Evolutionary conservation across 495 filamentous ascomycete genomes (phyloP).

Genomic region (Aspergillus olivimuriae): DNA sequence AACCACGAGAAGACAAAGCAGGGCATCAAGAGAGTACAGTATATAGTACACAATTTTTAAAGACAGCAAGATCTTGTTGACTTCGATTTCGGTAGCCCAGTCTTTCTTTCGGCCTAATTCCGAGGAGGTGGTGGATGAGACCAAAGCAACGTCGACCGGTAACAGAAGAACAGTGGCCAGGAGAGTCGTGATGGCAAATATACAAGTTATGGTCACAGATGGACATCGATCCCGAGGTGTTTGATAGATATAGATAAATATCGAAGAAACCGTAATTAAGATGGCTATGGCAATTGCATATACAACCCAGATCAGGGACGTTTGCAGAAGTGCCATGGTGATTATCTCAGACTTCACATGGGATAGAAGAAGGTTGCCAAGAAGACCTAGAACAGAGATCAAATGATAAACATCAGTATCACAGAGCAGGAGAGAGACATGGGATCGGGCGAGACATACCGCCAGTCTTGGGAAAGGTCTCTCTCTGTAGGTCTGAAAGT

Average conservation of each 20-base stretch:
- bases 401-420: no score
- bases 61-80: constrained; percentile 69
- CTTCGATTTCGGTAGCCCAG: constrained; percentile 77
- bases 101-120: constrained; percentile 79
- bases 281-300: constrained; percentile 74
- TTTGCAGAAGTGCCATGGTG: constrained; percentile 67
- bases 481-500: no score
- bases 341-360: constrained; percentile 11
- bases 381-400: no score
- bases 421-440: no score
- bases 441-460: background rate
- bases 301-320: constrained; percentile 85
- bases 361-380: no score
- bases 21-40: constrained; percentile 84
- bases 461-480: no score
- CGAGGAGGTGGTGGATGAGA: constrained; percentile 77
- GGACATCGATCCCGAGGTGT: constrained; percentile 77
- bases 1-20: constrained; percentile 83
- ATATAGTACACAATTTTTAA: constrained; percentile 88
- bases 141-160: constrained; percentile 90
- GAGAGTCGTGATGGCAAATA: constrained; percentile 76
- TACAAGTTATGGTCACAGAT: constrained; percentile 72
- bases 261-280: constrained; percentile 61
- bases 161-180: constrained; percentile 89
- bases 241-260: constrained; percentile 85